These are phyloP conservation scores for Neohortaea acidophila DNA, from an alignment of 495 filamentous ascomycete species.

Conservation along the genomic window DNA sequence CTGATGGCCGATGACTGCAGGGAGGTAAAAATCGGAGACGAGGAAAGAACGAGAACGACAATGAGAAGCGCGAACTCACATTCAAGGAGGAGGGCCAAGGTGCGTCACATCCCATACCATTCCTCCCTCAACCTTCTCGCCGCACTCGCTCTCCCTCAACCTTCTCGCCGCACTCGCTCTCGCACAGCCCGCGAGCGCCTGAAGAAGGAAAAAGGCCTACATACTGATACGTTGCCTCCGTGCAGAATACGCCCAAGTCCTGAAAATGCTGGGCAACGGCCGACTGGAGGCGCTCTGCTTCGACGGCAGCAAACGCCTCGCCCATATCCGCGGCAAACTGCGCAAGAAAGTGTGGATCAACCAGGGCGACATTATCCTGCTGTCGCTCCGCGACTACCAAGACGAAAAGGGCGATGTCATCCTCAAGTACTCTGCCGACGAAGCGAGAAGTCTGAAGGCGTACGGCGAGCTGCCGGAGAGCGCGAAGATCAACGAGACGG, in stretches of 20 bases:
- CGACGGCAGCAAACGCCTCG: slow-evolving; percentile 76
- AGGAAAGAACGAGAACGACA: slow-evolving; percentile 99
- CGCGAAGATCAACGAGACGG: slow-evolving; percentile 99
- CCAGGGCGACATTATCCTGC: slow-evolving; percentile 95
- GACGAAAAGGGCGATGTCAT: slow-evolving; percentile 99
- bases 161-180: too few relatives aligned
- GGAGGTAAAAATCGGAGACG: slow-evolving; percentile 97
- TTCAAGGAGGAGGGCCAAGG: slow-evolving; percentile 98
- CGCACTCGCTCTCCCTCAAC: too few relatives aligned
- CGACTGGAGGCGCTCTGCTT: slow-evolving; percentile 94
- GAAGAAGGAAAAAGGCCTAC: background rate
- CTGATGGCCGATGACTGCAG: slow-evolving; percentile 31
- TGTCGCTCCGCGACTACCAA: slow-evolving; percentile 94
- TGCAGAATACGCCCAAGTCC: slow-evolving; percentile 88
- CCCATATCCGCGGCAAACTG: slow-evolving; percentile 84
- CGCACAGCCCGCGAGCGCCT: too few relatives aligned
- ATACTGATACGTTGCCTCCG: slow-evolving; percentile 4
- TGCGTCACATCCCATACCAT: too few relatives aligned
- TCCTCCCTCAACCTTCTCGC: too few relatives aligned
- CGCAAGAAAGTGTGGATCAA: slow-evolving; percentile 94
- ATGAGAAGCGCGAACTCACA: slow-evolving; percentile 95
- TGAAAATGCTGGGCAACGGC: slow-evolving; percentile 98
- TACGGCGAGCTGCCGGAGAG: slow-evolving; percentile 94
- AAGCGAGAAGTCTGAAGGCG: slow-evolving; percentile 84
- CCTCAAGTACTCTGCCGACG: slow-evolving; percentile 95